A percentile compares a stretch with the other conserved stretches of the same genome.
These are phyloP conservation scores for Apiospora koreana DNA, from an alignment of 2,329 filamentous ascomycete species.

Conservation along the genomic window DNA sequence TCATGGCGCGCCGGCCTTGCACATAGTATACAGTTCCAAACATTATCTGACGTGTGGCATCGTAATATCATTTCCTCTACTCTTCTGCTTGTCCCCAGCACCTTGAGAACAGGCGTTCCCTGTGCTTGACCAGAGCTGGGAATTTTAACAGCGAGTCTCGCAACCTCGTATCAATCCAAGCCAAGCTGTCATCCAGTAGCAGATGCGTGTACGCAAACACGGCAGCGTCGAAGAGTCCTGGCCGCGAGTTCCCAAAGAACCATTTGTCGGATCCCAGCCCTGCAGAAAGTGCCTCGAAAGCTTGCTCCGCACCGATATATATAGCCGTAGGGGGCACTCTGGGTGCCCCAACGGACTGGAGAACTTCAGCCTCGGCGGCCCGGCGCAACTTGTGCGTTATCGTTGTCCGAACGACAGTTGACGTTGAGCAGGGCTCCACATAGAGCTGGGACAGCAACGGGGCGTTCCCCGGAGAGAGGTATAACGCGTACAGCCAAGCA, in stretches of 20 bases:
- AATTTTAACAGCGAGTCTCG: conserved; percentile 56
- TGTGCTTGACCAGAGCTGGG: conserved; percentile 66
- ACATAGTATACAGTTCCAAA: background rate
- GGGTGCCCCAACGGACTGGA: conserved; percentile 51
- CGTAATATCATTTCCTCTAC: background rate
- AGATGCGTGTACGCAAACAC: conserved; percentile 90
- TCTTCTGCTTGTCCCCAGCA: conserved; percentile 42
- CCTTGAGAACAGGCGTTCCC: conserved; percentile 53
- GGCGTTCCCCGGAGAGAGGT: conserved; percentile 71
- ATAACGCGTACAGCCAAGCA: conserved; percentile 87
- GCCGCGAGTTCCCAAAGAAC: conserved; percentile 53
- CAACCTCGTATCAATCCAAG: conserved; percentile 66
- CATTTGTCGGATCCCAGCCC: conserved; percentile 43
- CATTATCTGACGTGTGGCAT: background rate
- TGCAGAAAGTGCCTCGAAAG: conserved; percentile 47
- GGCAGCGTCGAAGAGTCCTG: conserved; percentile 81
- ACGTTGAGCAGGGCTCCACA: conserved; percentile 62
- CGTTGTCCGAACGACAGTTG: conserved; percentile 61
- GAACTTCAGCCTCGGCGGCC: conserved; percentile 74
- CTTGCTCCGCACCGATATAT: conserved; percentile 45
- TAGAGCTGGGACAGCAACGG: conserved; percentile 72
- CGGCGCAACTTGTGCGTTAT: conserved; percentile 67
- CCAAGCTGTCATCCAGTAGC: conserved; percentile 64
- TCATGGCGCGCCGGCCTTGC: conserved; percentile 8
- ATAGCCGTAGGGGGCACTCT: conserved; percentile 41